These are phyloP conservation scores for Oryza longistaminata DNA, from an alignment of 176 grass and related monocot genomes.

Conservation along the genomic window DNA sequence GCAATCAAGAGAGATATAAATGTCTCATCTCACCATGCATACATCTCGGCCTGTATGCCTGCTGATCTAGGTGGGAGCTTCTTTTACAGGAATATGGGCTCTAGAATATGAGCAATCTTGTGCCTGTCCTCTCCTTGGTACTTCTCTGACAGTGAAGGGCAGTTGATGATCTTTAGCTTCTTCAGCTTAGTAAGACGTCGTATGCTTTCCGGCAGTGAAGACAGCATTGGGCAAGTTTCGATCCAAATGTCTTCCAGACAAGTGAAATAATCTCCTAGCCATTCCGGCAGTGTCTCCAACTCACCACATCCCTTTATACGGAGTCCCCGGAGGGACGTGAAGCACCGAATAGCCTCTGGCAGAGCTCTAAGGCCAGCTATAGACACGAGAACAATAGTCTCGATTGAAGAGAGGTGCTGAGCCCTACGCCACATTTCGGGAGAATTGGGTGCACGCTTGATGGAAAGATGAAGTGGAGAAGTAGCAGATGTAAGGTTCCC, in stretches of 20 bases:
- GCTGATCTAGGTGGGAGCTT: background rate
- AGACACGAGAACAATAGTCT: fast-evolving
- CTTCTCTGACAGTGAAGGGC: background rate
- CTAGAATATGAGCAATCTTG: conserved; percentile 1
- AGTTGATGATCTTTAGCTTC: background rate
- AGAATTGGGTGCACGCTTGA: fast-evolving
- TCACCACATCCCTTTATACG: background rate
- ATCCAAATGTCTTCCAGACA: background rate
- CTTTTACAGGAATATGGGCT: background rate
- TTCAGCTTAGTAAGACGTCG: background rate
- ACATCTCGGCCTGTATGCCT: background rate
- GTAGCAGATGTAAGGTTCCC: background rate
- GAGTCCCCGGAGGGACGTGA: background rate
- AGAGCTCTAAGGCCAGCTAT: background rate
- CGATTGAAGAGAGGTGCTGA: background rate
- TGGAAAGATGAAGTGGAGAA: background rate
- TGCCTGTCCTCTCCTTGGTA: conserved; percentile 3
- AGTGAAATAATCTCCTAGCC: background rate
- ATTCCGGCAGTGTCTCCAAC: background rate
- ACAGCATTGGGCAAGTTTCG: background rate
- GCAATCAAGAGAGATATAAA: background rate
- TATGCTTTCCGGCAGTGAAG: background rate
- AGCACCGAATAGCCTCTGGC: background rate
- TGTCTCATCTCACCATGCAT: background rate
- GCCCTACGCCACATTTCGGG: background rate